Evolutionary conservation across 2,329 filamentous ascomycete species (phyloP), one percentile per base, ranked within the genome.

Genomic region (Tricladium varicosporioides): DNA sequence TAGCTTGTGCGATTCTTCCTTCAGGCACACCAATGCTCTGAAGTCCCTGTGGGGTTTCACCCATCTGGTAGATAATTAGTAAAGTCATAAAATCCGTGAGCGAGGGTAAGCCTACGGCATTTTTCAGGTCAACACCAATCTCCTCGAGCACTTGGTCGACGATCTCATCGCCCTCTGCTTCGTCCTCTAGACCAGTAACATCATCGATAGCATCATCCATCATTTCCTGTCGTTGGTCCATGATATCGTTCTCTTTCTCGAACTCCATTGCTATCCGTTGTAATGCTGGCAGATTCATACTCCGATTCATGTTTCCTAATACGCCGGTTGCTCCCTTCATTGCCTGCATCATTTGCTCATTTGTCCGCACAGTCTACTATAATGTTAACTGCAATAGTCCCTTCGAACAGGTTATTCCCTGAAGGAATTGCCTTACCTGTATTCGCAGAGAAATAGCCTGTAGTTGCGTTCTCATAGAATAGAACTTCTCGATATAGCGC

Each of bases 301-400:
- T 91, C 63, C 89, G 84, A 74, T 99, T 99, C 94, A 99, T 99
- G 76, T 89, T 95, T 54, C 92, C 92, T 7, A 99, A 79, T 2
- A 96, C 87, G 74, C 88, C 86, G 1, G 94, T 97, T 4, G 94
- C 94, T 33, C 94, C 94, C 75, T 97, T 99, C 94, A 99, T 97
- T 8, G 92, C 94, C 74, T 96, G 91, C 92, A 97, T 97, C 94
- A 99, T 99, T 75, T 97, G 93, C 74, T 99, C 94, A 74, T 99
- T 99, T 65, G 92, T 97, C 63, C 94, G 87, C 63, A 97, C 93
- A 50, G 94, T 99, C 91, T 96, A 68, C 36, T 40, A 22, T 44
- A 31, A n/a, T n/a, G 27, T 48, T 27, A 45, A 42, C 14, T 45
- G 18, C 15, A 36, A 8, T 16, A 13, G 43, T 22, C 42, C 19